Evolutionary conservation across 1,139 yeast genomes (phyloP).

Genomic region (Debaryomyces sp.): DNA sequence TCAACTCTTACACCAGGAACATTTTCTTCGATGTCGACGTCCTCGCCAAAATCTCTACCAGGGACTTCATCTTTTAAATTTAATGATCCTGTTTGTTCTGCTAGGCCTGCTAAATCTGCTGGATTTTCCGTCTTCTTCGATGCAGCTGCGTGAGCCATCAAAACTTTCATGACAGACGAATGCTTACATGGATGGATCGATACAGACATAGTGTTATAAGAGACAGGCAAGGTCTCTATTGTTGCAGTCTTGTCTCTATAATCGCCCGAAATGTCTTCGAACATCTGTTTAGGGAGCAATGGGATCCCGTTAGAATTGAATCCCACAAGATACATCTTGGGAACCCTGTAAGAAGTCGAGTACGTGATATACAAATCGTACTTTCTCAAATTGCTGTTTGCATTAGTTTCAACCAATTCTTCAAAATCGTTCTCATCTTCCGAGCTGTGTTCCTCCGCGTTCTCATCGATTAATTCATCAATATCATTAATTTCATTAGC

Average conservation of each 20-base stretch:
- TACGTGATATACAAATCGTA: slow-evolving; percentile 90
- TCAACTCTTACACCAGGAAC: slow-evolving; percentile 67
- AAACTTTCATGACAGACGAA: slow-evolving; percentile 88
- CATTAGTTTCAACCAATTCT: slow-evolving; percentile 28
- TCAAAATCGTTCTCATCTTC: slow-evolving; percentile 40
- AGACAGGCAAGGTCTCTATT: slow-evolving; percentile 88
- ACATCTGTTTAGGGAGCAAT: slow-evolving; percentile 84
- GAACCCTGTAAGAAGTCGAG: slow-evolving; percentile 94
- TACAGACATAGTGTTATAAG: slow-evolving; percentile 75
- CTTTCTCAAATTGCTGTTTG: slow-evolving; percentile 53
- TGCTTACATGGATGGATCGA: slow-evolving; percentile 97
- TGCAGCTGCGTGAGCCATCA: slow-evolving; percentile 60
- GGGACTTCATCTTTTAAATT: slow-evolving; percentile 28
- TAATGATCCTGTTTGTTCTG: slow-evolving; percentile 14
- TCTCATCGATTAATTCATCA: slow-evolving; percentile 44
- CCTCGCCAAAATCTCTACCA: slow-evolving; percentile 24
- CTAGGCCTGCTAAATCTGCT: slow-evolving; percentile 30
- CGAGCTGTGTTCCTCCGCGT: slow-evolving; percentile 33
- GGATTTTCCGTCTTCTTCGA: slow-evolving; percentile 12
- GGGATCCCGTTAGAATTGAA: slow-evolving; percentile 85
- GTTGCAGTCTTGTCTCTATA: slow-evolving; percentile 96
- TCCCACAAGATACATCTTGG: slow-evolving; percentile 91
- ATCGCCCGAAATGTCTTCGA: slow-evolving; percentile 89
- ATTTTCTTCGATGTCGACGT: not conserved
- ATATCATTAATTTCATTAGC: slow-evolving; percentile 34